Evolutionary conservation across 2,329 filamentous ascomycete genomes (phyloP).

Genomic region (Triangularia setosa): DNA sequence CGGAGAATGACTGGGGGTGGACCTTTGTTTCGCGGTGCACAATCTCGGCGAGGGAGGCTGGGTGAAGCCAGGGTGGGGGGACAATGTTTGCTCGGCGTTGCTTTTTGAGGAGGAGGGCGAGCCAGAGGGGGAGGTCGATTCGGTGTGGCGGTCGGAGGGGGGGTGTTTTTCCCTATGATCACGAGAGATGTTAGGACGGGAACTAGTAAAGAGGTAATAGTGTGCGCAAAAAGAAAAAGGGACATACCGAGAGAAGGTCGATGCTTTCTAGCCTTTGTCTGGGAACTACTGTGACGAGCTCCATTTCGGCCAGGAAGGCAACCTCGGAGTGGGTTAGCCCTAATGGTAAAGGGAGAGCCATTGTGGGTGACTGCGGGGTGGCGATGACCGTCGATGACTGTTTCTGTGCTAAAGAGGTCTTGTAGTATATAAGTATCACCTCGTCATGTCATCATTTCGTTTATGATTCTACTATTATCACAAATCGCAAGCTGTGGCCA

Average conservation of each 20-base stretch:
- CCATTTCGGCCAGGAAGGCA: conserved; percentile 96
- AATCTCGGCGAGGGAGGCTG: conserved; percentile 70
- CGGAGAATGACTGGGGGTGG: conserved; percentile 69
- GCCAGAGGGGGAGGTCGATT: conserved; percentile 80
- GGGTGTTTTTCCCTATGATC: conserved; percentile 63
- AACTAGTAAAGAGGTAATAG: neutral
- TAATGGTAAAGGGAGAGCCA: conserved; percentile 49
- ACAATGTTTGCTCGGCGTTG: conserved; percentile 91
- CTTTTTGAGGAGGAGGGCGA: conserved; percentile 89
- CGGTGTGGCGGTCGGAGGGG: conserved; percentile 77
- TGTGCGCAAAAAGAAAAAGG: conserved; percentile 12
- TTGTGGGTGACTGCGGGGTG: conserved; percentile 23
- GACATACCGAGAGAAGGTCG: conserved; percentile 75
- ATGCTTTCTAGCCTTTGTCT: conserved; percentile 86
- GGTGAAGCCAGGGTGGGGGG: conserved; percentile 82
- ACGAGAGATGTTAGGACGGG: conserved; percentile 11
- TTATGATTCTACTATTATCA: neutral
- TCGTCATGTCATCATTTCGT: conserved; percentile 16
- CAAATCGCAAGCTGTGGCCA: neutral
- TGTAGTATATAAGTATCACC: conserved; percentile 14
- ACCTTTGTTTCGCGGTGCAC: conserved; percentile 75
- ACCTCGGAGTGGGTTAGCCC: conserved; percentile 79
- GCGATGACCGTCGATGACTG: neutral
- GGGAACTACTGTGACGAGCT: conserved; percentile 87
- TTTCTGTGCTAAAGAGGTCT: neutral